Conservation (phyloP, 2,329 filamentous ascomycete genomes). For the Phyllosticta capitalensis region DNA sequence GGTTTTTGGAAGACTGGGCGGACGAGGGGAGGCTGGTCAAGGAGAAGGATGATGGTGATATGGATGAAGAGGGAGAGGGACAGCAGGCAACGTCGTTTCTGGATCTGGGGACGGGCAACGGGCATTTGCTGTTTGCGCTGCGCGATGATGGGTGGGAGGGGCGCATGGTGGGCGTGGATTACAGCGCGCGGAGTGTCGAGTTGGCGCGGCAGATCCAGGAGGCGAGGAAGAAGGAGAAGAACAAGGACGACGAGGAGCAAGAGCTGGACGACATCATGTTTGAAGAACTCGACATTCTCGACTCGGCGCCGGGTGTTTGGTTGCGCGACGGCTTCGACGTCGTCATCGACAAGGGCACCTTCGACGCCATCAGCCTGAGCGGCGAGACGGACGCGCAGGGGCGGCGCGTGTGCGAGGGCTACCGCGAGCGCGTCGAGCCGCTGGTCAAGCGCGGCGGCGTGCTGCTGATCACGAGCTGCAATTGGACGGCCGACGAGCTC, state of each 20-base stretch:
- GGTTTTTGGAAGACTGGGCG: conserved; percentile 48
- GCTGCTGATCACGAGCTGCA: conserved; percentile 87
- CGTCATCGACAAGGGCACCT: conserved; percentile 95
- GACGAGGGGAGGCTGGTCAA: conserved; percentile 38
- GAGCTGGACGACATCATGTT: conserved; percentile 36
- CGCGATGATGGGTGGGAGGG: conserved; percentile 59
- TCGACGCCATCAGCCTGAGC: conserved; percentile 83
- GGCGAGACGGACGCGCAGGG: conserved; percentile 43
- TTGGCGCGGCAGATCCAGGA: conserved; percentile 57
- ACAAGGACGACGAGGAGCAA: conserved; percentile 16
- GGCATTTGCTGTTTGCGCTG: conserved; percentile 77
- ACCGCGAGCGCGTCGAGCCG: conserved; percentile 56
- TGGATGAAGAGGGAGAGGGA: conserved; percentile 20
- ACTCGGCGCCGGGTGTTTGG: conserved; percentile 46
- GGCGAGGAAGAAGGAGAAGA: conserved; percentile 16
- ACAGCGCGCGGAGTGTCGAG: conserved; percentile 63
- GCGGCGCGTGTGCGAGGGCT: conserved; percentile 61
- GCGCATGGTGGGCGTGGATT: conserved; percentile 77
- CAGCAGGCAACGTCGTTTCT: conserved; percentile 48
- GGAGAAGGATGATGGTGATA: conserved; percentile 7
- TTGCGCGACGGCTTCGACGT: conserved; percentile 63
- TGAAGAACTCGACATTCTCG: conserved; percentile 43
- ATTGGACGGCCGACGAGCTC: conserved; percentile 92
- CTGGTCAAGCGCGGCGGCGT: conserved; percentile 64
- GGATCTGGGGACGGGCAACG: conserved; percentile 91